Base-by-base conservation (phyloP, 139 green algal genomes). In the Raphidocelis subcapitata region DNA sequence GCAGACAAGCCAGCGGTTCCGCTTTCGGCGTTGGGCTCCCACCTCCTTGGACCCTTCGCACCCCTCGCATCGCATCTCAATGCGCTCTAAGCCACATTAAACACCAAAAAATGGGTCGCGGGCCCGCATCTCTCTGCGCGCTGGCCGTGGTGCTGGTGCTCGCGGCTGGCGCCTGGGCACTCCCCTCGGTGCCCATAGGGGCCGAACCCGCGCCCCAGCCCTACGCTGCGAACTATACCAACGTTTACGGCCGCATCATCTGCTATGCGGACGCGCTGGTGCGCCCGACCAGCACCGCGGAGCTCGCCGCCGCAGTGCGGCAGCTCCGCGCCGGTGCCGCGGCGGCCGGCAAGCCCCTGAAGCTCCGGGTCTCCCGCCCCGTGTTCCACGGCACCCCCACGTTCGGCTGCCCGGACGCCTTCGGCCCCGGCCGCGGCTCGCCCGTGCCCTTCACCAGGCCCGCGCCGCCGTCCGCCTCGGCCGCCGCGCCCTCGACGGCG, bases 261-360 rank as follows among this genome's bases (percentile, higher is more conserved):
- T 74, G 68, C 55, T 74, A 74, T 66, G 55, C 68, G 28, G 68
- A 74, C 8, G 67, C 67, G 8, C 1, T 66, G 5, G 68, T 74
- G 24, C 54, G 65, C n/a, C 68, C 68, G 5, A 46, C 57, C 3
- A 61, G 15, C 36, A 74, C 68, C 5, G 3, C 66, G 56, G 55
- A 74, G 68, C 68, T 74, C 24, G 68, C 68, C 41, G 56, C 26
- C 63, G 68, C 55, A 31, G 37, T 74, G 4, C 54, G 65, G 68
- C 68, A 74, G 68, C 65, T 74, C 52, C 37, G 35, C 35, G 56
- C n/a, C 24, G 55, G 55, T 35, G 68, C 68, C 56, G 29, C 57
- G 56, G 21, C n/a, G 28, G 36, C 56, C 5, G 37, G 37, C 55
- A 74, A 67, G 68, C 68, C 55, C 1, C 56, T 74, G 16, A 66